Conservation (phyloP, 2,329 filamentous ascomycete genomes). For the Polychaeton citri region DNA sequence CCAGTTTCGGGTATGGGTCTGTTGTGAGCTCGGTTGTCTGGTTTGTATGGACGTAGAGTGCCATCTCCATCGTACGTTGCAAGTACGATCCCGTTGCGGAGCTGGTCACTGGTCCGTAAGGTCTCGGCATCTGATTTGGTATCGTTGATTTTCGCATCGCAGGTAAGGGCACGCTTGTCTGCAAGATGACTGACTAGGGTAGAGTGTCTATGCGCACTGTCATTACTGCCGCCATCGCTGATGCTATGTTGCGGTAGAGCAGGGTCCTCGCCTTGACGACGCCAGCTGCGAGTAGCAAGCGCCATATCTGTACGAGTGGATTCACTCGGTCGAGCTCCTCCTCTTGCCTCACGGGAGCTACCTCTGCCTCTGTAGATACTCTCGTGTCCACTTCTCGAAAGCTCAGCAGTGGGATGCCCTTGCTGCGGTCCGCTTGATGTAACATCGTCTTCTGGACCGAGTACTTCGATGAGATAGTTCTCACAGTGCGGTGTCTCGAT, state of each 20-base stretch:
- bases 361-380: neutral
- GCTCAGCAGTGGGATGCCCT: no score
- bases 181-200: neutral
- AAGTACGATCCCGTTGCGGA: no score
- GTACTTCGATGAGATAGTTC: neutral
- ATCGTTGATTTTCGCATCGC: no score
- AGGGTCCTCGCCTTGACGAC: neutral
- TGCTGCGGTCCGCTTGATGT: no score
- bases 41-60: neutral
- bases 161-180: neutral
- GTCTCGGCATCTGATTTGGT: no score
- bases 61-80: neutral
- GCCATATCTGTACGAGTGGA: neutral
- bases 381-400: no score
- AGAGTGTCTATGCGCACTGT: neutral
- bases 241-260: neutral
- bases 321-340: neutral
- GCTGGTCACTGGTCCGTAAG: no score
- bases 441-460: no score
- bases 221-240: neutral
- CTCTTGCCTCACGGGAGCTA: neutral
- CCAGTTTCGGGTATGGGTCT: no score
- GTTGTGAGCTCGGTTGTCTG: no score
- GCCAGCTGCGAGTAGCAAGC: no score
- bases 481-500: slow-evolving; percentile 6